Evolutionary conservation across 768 basidiomycete species (phyloP).

Genomic region (Albatrellus ellisii): DNA sequence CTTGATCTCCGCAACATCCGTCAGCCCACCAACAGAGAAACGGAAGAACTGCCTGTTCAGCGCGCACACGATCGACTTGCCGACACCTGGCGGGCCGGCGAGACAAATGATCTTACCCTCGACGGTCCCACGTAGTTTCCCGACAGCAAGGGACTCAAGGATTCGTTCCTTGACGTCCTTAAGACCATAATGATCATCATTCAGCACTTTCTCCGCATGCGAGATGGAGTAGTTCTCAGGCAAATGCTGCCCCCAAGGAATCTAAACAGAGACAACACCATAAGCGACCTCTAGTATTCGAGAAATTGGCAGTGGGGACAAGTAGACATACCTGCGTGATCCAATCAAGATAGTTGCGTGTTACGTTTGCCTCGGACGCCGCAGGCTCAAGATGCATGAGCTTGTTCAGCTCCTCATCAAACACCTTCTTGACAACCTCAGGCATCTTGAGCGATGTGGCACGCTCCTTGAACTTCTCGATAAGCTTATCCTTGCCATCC

Average conservation of each 20-base stretch:
- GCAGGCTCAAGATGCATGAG: slow-evolving; percentile 81
- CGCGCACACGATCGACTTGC: slow-evolving; percentile 88
- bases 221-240: slow-evolving; percentile 83
- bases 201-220: slow-evolving; percentile 69
- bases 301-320: background rate
- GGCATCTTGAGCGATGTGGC: slow-evolving; percentile 80
- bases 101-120: slow-evolving; percentile 97
- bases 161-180: slow-evolving; percentile 89
- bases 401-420: slow-evolving; percentile 92
- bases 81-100: slow-evolving; percentile 93
- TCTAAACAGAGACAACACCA: too few species aligned
- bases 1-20: slow-evolving; percentile 98
- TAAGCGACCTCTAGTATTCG: background rate
- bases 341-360: slow-evolving; percentile 91
- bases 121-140: slow-evolving; percentile 90
- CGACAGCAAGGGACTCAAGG: slow-evolving; percentile 90
- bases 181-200: slow-evolving; percentile 91
- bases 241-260: slow-evolving; percentile 95
- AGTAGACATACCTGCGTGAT: slow-evolving; percentile 51
- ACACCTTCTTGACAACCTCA: slow-evolving; percentile 78
- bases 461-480: slow-evolving; percentile 84
- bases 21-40: slow-evolving; percentile 91
- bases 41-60: slow-evolving; percentile 88
- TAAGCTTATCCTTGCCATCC: slow-evolving; percentile 88
- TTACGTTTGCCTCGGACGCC: slow-evolving; percentile 87